Conservation (phyloP, 306 rosid species). For the Casuarina equisetifolia region DNA sequence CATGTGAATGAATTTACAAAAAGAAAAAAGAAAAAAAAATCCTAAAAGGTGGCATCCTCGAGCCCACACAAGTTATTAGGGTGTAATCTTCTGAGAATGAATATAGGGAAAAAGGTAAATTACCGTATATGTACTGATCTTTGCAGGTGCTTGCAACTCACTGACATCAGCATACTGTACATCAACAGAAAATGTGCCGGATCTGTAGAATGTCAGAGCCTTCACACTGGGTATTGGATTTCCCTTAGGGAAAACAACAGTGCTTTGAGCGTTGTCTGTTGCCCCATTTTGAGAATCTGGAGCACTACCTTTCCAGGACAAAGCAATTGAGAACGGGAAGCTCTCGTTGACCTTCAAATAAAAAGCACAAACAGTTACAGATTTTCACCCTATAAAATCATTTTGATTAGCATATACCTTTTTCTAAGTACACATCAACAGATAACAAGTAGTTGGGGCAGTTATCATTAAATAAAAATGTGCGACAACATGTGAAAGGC, state of each 20-base stretch:
- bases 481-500: background rate
- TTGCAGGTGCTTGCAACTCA: conserved; percentile 61
- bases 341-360: conserved; percentile 71
- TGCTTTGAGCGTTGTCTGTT: conserved; percentile 52
- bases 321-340: conserved; percentile 71
- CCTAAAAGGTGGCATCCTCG: background rate
- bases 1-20: background rate
- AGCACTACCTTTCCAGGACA: conserved; percentile 81
- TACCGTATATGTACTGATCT: conserved; percentile 81
- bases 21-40: background rate
- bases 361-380: background rate
- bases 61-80: background rate
- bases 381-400: background rate
- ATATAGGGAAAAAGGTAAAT: conserved; percentile 17
- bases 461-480: conserved; percentile 1
- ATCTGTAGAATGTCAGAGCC: conserved; percentile 68
- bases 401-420: background rate
- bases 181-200: conserved; percentile 75
- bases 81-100: background rate
- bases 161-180: conserved; percentile 60
- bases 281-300: conserved; percentile 62
- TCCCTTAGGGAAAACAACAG: conserved; percentile 80
- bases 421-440: background rate
- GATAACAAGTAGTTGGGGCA: background rate
- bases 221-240: conserved; percentile 73